Evolutionary conservation across 495 filamentous ascomycete genomes (phyloP), one percentile per base, ranked within the genome.

Genomic region (Xylaria palmicola): DNA sequence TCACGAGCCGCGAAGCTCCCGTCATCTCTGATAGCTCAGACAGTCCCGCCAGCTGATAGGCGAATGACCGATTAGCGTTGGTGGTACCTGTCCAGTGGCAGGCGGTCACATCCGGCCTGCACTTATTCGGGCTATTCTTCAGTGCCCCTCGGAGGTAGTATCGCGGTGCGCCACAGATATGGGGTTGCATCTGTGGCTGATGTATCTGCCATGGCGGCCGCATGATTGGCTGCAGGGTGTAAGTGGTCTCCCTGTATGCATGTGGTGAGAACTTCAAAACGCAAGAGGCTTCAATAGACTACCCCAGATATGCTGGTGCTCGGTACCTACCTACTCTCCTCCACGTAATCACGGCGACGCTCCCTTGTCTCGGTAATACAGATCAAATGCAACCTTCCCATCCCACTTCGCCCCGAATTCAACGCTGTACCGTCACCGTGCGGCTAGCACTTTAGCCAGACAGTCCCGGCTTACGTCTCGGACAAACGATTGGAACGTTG

Each of bases 181-280:
- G 3, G 15, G 37, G 53, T 56, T 17, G 53, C 26, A 56, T 56
- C 15, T 56, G 53, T 56, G 53, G 53, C 53, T 56, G 37, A 7
- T 56, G 39, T 34, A 24, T 43, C 22, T 39, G 7, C 36, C 15
- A 40, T 6, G 22, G 34, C 36, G 4, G 4, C 15, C 15, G 6
- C 36, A 22, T 15, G 37, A 56, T 56, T 56, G 53, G 53, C 13
- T 24, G 40, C 20, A 10, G 19, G 20, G 0, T 6, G 13, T 22
- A 12, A 36, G 13, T 24, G 20, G 19, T 43, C 53, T 17, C 27
- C 30, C 9, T 32, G 12, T 44, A 43, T 56, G 53, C 53, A 56
- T 44, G 39, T 56, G 20, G 53, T 44, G 37, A 56, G 39, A 34
- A 56, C 53, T 44, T 56, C 53, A 56, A 24, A 27, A n/a, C 53